Base-by-base conservation (phyloP, 352 stramenopile species). In the Phytophthora sojae region DNA sequence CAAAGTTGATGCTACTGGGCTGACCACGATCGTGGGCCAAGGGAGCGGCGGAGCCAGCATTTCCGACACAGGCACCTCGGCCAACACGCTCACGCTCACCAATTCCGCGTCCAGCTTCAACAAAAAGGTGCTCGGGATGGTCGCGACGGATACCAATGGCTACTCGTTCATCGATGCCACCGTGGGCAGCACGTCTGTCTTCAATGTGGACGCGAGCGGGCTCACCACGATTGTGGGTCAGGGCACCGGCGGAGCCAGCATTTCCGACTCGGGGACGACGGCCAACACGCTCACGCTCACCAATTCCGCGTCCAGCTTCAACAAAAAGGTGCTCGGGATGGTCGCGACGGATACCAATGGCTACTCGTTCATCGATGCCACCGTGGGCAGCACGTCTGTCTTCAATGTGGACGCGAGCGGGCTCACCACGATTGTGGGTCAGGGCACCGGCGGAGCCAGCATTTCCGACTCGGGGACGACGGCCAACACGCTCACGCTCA, bases 21-120 rank as follows among this genome's bases (percentile, higher is more conserved):
- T 73, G 0, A 60, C 61, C 6, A 74, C 69, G 0, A 75, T 75
- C 8, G 61, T 8, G 3, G 69, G 68, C 49, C 60, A 65, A 32
- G 44, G 56, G 32, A 39, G 32, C 1, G 32, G 32, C 32, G 32
- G 32, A 0, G 32, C 32, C 32, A 39, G 32, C 32, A 39, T 39
- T 6, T 39, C 32, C 1, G 32, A 39, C 1, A 39, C n/a, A n/a
- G n/a, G n/a, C n/a, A n/a, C n/a, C n/a, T n/a, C n/a, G n/a, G n/a
- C 26, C 17, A 61, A 56, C 26, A 71, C 64, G 12, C 50, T 71
- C 21, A 30, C 47, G 14, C 15, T 71, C 25, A 26, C 7, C 8
- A 71, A 71, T 26, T 45, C 49, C 2, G 39, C 37, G 15, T 29
- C 23, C 7, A n/a, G 8, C 5, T 71, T 66, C n/a, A 47, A 47